phyloP scores from a whole-genome alignment of 768 basidiomycete species.

The Termitomyces sp. region DNA sequence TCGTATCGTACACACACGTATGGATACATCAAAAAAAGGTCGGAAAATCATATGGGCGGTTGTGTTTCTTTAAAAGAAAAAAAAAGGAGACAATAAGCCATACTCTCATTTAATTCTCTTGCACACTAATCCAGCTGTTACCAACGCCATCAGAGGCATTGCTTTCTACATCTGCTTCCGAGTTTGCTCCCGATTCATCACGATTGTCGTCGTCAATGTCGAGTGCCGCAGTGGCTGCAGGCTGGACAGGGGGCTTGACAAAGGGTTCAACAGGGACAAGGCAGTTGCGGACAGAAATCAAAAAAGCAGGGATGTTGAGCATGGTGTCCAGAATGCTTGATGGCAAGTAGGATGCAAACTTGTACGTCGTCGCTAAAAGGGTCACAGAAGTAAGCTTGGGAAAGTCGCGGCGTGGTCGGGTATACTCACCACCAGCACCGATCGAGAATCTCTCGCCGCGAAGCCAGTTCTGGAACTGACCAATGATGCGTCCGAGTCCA shows the following conservation, averaged over 20 bases:
- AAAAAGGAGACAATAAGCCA: background rate
- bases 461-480: constrained; percentile 48
- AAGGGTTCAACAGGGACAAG: constrained; percentile 49
- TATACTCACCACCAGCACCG: constrained; percentile 70
- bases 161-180: constrained; percentile 68
- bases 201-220: constrained; percentile 4
- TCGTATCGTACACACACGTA: constrained; percentile 9
- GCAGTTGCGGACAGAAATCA: constrained; percentile 57
- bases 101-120: background rate
- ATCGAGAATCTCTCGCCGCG: constrained; percentile 65
- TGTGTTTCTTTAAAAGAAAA: background rate
- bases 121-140: constrained; percentile 73
- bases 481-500: constrained; percentile 40
- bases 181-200: constrained; percentile 37
- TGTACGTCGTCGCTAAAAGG: constrained; percentile 60
- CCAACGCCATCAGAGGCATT: constrained; percentile 45
- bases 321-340: constrained; percentile 56
- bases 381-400: constrained; percentile 5
- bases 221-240: constrained; percentile 12
- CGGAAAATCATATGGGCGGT: background rate
- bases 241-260: constrained; percentile 18
- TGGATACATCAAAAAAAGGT: constrained; percentile 1
- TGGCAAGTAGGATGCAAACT: constrained; percentile 66
- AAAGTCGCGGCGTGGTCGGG: background rate
- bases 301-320: constrained; percentile 58